Conservation (phyloP, 176 grass and related monocot genomes). For the Themeda triandra region DNA sequence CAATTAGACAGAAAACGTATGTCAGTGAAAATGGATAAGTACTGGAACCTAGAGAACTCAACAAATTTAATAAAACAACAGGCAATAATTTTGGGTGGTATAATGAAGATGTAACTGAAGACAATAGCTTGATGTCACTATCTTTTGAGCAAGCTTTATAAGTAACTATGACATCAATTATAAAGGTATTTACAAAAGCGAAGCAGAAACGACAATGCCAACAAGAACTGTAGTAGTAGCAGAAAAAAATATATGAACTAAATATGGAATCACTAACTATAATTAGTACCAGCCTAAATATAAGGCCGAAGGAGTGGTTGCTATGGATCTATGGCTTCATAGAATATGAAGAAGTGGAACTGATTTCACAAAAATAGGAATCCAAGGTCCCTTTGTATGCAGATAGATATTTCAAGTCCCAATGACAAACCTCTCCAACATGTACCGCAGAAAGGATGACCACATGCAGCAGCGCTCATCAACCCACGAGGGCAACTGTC, state of each 20-base stretch:
- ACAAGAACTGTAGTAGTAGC: slow-evolving; percentile 1
- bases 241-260: slow-evolving; percentile 6
- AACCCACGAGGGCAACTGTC: slow-evolving; percentile 65
- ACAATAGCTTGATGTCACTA: neutral
- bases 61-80: neutral
- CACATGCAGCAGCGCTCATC: slow-evolving; percentile 79
- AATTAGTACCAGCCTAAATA: neutral
- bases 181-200: neutral
- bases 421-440: slow-evolving; percentile 91
- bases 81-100: neutral
- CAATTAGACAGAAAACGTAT: neutral
- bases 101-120: slow-evolving; percentile 8
- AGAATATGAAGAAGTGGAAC: neutral
- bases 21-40: neutral
- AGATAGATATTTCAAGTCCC: slow-evolving; percentile 3
- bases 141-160: slow-evolving; percentile 14
- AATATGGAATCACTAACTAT: slow-evolving; percentile 3
- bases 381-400: neutral
- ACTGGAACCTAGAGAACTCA: neutral
- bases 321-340: slow-evolving; percentile 7
- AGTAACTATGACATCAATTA: neutral
- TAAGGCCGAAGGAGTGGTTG: neutral
- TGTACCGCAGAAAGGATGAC: slow-evolving; percentile 85
- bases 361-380: slow-evolving; percentile 1
- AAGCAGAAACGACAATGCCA: slow-evolving; percentile 4